Percentiles rank a stretch among this genome's conserved stretches.
These are phyloP conservation scores for Chenopodium quinoa DNA, from an alignment of 148 eudicot genomes.

Conservation along the genomic window DNA sequence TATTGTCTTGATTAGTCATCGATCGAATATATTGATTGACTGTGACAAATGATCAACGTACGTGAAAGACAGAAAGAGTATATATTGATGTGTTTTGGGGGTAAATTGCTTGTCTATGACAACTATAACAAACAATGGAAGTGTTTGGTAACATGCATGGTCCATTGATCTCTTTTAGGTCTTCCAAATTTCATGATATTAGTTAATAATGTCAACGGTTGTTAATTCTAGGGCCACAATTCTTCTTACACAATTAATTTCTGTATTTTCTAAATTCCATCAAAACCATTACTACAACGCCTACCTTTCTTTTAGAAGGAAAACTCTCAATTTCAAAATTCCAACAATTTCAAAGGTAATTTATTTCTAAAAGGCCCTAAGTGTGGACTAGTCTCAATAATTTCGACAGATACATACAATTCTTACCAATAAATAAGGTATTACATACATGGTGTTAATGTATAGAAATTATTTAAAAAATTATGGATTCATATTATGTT, in stretches of 20 bases:
- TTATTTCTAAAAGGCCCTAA: too few species aligned
- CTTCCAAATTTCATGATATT: conserved; percentile 9
- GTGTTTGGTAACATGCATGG: conserved; percentile 21
- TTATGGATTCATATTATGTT: too few species aligned
- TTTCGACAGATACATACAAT: too few species aligned
- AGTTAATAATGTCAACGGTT: conserved; percentile 29
- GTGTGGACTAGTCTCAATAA: too few species aligned
- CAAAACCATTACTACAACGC: background rate
- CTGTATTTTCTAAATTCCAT: background rate
- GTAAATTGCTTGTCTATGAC: conserved; percentile 28
- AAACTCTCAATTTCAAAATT: too few species aligned
- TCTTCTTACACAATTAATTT: conserved; percentile 33
- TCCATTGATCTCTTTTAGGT: background rate
- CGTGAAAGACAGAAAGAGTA: too few species aligned
- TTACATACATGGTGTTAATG: too few species aligned
- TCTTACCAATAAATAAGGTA: too few species aligned
- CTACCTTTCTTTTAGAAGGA: too few species aligned
- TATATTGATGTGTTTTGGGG: conserved; percentile 3
- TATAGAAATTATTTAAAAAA: too few species aligned
- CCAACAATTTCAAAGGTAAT: too few species aligned
- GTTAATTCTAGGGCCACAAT: conserved; percentile 30
- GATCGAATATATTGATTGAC: background rate
- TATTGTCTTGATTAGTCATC: conserved; percentile 1
- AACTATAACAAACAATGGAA: conserved; percentile 27
- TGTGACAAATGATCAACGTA: conserved; percentile 15